Evolutionary conservation across 2,329 filamentous ascomycete genomes (phyloP), one percentile per base, ranked within the genome.

Genomic region (Penicillium sp.): DNA sequence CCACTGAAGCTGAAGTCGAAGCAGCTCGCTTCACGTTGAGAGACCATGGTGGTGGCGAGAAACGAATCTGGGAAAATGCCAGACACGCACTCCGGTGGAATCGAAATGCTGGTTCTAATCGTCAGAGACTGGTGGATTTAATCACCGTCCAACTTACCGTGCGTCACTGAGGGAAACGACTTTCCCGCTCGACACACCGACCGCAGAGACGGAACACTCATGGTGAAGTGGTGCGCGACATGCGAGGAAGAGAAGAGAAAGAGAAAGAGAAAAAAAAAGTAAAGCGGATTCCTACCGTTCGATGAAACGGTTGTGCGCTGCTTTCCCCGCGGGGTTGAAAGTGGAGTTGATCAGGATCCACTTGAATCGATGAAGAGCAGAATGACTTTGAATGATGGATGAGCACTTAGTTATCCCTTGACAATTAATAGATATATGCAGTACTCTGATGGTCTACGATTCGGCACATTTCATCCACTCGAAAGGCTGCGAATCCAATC

Each of bases 1-100:
- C 47, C 13, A 52, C 44, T 8, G 55, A 41, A 33, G 42, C 9
- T 8, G 43, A 37, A 30, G 47, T 51, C 33, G 48, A 55, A 8
- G 55, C 52, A 17, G 47, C 41, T 39, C 52, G 47, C 30, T 46
- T 54, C 23, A 46, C 22, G 28, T 47, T 22, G 20, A 30, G 29
- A 13, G 41, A 18, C 44, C 48, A 52, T 43, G 28, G 41, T 9
- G 48, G 37, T 18, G 35, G 20, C 22, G 35, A 6, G 37, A 34
- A 5, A 28, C 23, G 16, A 26, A 36, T 43, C 12, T 30, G 32
- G 12, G 42, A 46, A 3, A 30, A 36, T 15, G 39, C 25, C 16
- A 45, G 32, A 20, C 35, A 45, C 4, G 44, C 32, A 7, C 39
- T 14, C 12, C 42, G 46, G n/a, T 41, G 47, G 30, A 39, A 27